These are phyloP conservation scores for Corinectria fuckeliana DNA, from an alignment of 2,329 filamentous ascomycete genomes.

Conservation along the genomic window DNA sequence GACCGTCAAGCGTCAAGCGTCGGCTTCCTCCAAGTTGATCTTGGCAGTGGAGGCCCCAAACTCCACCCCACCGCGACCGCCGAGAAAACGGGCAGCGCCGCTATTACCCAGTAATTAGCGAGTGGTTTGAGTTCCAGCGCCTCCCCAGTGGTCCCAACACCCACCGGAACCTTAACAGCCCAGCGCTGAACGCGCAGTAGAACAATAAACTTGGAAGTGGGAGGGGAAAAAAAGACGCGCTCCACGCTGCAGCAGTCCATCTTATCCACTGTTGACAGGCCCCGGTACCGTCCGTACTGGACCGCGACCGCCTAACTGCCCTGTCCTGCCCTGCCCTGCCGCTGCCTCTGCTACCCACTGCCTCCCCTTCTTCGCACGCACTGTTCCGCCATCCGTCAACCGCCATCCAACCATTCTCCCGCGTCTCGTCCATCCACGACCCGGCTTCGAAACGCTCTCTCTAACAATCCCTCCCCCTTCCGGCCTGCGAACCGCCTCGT, in stretches of 20 bases:
- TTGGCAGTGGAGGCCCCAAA: neutral
- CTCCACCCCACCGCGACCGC: neutral
- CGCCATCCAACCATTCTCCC: slow-evolving; percentile 15
- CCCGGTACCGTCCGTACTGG: neutral
- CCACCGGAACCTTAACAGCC: neutral
- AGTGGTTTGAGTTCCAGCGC: neutral
- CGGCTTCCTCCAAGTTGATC: no score
- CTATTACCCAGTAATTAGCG: neutral
- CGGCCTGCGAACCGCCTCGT: slow-evolving; percentile 15
- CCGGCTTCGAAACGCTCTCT: slow-evolving; percentile 18
- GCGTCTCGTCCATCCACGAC: slow-evolving; percentile 27
- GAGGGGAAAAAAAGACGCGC: neutral
- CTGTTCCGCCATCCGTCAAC: neutral
- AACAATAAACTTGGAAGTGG: neutral
- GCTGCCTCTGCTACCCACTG: neutral
- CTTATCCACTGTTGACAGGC: neutral
- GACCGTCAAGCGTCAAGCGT: neutral
- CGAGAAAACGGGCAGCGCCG: neutral
- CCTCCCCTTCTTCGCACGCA: neutral
- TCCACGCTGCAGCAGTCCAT: no score
- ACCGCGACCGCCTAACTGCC: neutral
- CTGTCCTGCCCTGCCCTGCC: neutral
- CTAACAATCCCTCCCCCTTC: slow-evolving; percentile 13
- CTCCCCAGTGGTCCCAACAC: neutral
- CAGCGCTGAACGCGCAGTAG: neutral